A percentile compares a stretch with the other conserved stretches of the same genome.
phyloP scores from a whole-genome alignment of 495 filamentous ascomycete species.

The Geopyxis carbonaria region DNA sequence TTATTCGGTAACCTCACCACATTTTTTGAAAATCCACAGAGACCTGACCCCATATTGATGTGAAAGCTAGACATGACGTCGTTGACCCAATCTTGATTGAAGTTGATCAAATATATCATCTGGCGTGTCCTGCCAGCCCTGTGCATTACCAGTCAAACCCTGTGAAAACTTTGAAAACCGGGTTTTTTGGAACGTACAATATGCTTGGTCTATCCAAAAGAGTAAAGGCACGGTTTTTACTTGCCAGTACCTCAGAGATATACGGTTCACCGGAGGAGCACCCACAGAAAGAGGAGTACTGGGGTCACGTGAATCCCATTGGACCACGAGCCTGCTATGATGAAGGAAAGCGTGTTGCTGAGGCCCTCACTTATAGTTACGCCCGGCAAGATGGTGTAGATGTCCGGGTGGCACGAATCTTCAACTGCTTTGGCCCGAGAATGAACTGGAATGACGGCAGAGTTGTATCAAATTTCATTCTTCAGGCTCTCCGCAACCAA shows the following conservation, averaged over 20 bases:
- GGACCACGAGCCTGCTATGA: slow-evolving; percentile 25
- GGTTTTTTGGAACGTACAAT: slow-evolving; percentile 25
- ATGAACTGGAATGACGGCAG: slow-evolving; percentile 24
- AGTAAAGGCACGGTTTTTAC: slow-evolving; percentile 23
- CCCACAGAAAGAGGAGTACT: slow-evolving; percentile 24
- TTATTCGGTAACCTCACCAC: slow-evolving; percentile 16
- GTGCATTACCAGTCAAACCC: slow-evolving; percentile 24
- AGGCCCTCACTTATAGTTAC: slow-evolving; percentile 24
- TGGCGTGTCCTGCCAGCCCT: slow-evolving; percentile 25
- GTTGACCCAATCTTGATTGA: slow-evolving; percentile 22
- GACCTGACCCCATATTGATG: neutral
- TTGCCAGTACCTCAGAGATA: slow-evolving; percentile 23
- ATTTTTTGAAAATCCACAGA: neutral
- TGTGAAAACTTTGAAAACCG: slow-evolving; percentile 23
- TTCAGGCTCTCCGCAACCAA: slow-evolving; percentile 18
- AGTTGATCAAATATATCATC: slow-evolving; percentile 25
- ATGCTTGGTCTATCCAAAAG: slow-evolving; percentile 26
- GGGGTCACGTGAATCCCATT: slow-evolving; percentile 25
- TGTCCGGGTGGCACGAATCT: slow-evolving; percentile 25
- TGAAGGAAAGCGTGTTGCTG: slow-evolving; percentile 26
- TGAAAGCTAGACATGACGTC: slow-evolving; percentile 23
- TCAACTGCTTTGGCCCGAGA: slow-evolving; percentile 25
- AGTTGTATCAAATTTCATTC: slow-evolving; percentile 25
- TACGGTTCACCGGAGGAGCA: slow-evolving; percentile 23
- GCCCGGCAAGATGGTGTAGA: slow-evolving; percentile 22